Evolutionary conservation across 331 rosid genomes (phyloP), one percentile per base, ranked within the genome.

Genomic region (Quercus tomentella): DNA sequence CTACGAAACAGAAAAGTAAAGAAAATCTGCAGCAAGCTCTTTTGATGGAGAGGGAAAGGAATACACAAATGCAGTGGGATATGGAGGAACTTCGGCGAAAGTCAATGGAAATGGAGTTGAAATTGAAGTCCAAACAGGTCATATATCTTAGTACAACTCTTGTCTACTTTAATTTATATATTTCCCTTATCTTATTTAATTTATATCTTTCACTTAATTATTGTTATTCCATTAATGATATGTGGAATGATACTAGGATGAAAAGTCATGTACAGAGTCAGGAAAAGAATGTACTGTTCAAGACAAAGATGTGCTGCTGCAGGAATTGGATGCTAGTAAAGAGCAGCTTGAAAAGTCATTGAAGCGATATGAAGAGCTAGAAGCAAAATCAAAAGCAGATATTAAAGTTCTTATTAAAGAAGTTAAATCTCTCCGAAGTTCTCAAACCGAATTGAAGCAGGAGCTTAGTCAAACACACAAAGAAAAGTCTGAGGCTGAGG

Each of bases 21-120:
- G 99, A 96, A 80, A 96, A 93, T 84, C 88, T 96, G 81, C 97
- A 93, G 87, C 99, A 96, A 87, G 99, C 99, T 85, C 82, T 96
- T 82, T 83, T 89, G 85, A 78, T 89, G 80, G 99, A 96, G 89
- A 92, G 93, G 86, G 99, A 93, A 92, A 93, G 96, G 79, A 79
- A 86, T 81, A 96, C 97, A 80, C 89, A 93, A 88, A 92, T 93
- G 97, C 97, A 92, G 84, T 94, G 98, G 99, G 95, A 92, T 82
- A 93, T 96, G 99, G 98, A 90, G 86, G 99, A 96, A 92, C 97
- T 93, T 79, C 89, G 97, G 72, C 93, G 86, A 55, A 90, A 89
- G 83, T 93, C 99, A 26, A 61, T 96, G 83, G 99, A 92, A 89
- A 90, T 92, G 99, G 97, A 92, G 84, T 84, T 90, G 84, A 93